Conservation (phyloP, 495 filamentous ascomycete genomes). For the Xylaria longipes region DNA sequence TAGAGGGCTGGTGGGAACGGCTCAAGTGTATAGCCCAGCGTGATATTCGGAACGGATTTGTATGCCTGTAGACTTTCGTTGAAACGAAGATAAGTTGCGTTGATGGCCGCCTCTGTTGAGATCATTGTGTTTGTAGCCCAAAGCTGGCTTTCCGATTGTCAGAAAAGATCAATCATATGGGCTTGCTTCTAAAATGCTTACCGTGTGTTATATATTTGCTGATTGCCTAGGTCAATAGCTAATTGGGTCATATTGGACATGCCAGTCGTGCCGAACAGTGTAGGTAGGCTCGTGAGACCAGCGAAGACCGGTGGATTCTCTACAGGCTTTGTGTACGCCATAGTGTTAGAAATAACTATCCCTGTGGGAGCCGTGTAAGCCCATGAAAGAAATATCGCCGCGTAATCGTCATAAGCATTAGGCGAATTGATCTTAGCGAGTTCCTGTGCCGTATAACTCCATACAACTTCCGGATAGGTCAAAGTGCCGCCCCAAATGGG, state of each 20-base stretch:
- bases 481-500: slow-evolving; percentile 41
- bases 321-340: neutral
- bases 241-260: neutral
- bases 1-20: slow-evolving; percentile 3
- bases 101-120: neutral
- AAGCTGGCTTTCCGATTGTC: neutral
- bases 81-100: slow-evolving; percentile 7
- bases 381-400: neutral
- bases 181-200: neutral
- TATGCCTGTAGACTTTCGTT: neutral
- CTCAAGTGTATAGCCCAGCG: neutral
- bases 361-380: neutral
- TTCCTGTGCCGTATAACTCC: neutral
- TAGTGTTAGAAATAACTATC: neutral
- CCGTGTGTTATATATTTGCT: neutral
- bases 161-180: neutral
- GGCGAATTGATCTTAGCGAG: slow-evolving; percentile 11
- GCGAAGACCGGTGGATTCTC: slow-evolving; percentile 1
- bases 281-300: neutral
- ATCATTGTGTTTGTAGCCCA: slow-evolving; percentile 14
- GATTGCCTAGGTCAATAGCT: no score
- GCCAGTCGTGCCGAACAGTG: neutral
- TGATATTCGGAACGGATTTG: neutral
- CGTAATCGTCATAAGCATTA: slow-evolving; percentile 1
- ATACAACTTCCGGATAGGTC: neutral